Percentiles rank a stretch among this genome's conserved stretches.
Evolutionary conservation across 306 rosid genomes (phyloP).

Genomic region (Heteromeles arbutifolia): DNA sequence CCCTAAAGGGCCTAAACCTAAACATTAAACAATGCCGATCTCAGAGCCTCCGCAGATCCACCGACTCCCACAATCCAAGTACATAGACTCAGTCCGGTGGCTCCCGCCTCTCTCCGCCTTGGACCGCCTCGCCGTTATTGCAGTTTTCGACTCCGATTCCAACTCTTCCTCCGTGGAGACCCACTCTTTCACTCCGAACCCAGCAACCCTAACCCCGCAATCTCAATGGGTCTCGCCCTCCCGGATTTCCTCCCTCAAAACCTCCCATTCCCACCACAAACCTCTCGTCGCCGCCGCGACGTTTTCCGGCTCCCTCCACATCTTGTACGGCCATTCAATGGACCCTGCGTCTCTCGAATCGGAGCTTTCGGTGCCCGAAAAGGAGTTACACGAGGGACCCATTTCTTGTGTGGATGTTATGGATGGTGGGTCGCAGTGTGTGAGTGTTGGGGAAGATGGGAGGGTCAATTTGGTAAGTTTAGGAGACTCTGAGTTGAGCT

Average conservation of each 20-base stretch:
- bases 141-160: conserved; percentile 56
- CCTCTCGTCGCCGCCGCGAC: conserved; percentile 58
- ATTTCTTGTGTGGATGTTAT: conserved; percentile 51
- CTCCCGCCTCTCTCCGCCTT: conserved; percentile 62
- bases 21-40: conserved; percentile 39
- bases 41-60: conserved; percentile 41
- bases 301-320: conserved; percentile 57
- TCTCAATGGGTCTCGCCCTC: conserved; percentile 50
- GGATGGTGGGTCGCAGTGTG: conserved; percentile 66
- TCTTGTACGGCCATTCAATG: conserved; percentile 39
- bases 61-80: conserved; percentile 55
- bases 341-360: conserved; percentile 41
- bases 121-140: conserved; percentile 54
- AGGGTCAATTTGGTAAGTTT: conserved; percentile 55
- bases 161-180: conserved; percentile 46
- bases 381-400: conserved; percentile 37
- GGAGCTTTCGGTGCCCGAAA: conserved; percentile 52
- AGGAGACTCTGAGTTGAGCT: conserved; percentile 41
- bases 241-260: conserved; percentile 56
- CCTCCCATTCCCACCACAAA: conserved; percentile 46
- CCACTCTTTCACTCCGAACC: conserved; percentile 37
- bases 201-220: conserved; percentile 34
- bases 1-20: too few relatives aligned
- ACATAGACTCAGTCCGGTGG: conserved; percentile 82
- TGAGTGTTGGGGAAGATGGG: conserved; percentile 83